Evolutionary conservation across 306 rosid genomes (phyloP).

Genomic region (Vigna mungo): DNA sequence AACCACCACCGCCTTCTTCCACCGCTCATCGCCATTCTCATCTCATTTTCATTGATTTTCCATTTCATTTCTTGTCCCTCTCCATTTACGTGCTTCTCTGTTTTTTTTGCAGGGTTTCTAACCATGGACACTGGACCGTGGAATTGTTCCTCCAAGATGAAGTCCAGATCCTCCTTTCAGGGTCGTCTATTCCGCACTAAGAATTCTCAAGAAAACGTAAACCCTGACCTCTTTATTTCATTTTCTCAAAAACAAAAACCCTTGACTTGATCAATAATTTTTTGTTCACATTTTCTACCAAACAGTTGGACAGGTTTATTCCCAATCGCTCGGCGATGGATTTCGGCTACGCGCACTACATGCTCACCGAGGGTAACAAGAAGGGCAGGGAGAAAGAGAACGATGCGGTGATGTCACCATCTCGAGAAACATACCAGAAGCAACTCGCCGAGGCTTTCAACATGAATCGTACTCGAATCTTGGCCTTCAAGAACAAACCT

Average conservation of each 20-base stretch:
- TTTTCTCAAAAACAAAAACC: neutral
- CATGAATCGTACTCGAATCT: slow-evolving; percentile 74
- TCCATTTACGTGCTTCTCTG: neutral
- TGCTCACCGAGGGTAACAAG: slow-evolving; percentile 55
- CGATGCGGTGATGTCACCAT: slow-evolving; percentile 56
- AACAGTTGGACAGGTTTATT: slow-evolving; percentile 63
- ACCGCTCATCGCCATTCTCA: neutral
- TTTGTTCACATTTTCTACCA: neutral
- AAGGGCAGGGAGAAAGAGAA: slow-evolving; percentile 62
- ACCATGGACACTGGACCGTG: slow-evolving; percentile 46
- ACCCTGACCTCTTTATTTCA: neutral
- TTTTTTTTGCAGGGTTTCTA: slow-evolving; percentile 19
- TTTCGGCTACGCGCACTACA: slow-evolving; percentile 56
- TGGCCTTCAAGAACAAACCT: slow-evolving; percentile 90
- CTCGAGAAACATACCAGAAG: slow-evolving; percentile 65
- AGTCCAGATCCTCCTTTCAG: slow-evolving; percentile 34
- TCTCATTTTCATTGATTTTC: neutral
- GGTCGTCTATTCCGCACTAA: slow-evolving; percentile 14
- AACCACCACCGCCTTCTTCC: neutral
- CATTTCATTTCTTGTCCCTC: neutral
- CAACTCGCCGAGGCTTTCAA: slow-evolving; percentile 66
- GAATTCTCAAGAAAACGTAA: slow-evolving; percentile 50
- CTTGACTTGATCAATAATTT: neutral
- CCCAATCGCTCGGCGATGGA: slow-evolving; percentile 66
- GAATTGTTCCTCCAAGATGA: slow-evolving; percentile 42